Conservation (phyloP, 164 flowering plant species). For the Buxus sempervirens region DNA sequence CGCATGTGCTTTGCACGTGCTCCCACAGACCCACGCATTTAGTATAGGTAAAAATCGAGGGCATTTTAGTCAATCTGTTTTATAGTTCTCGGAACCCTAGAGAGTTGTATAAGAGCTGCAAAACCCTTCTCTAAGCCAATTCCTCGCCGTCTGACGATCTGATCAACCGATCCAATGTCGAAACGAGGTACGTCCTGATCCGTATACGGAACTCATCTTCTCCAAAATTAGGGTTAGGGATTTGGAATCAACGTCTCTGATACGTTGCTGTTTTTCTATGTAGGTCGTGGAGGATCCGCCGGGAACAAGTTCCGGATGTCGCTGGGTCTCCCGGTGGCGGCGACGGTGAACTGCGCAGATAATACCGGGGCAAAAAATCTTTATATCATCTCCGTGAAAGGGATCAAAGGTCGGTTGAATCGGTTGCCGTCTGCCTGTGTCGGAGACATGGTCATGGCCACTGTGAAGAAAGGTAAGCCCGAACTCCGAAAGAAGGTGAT, state of each 20-base stretch:
- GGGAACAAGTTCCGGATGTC: slow-evolving; percentile 55
- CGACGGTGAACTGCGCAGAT: slow-evolving; percentile 49
- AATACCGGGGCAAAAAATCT: slow-evolving; percentile 49
- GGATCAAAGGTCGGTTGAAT: slow-evolving; percentile 45
- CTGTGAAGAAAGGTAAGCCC: slow-evolving; percentile 52
- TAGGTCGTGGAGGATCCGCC: slow-evolving; percentile 44
- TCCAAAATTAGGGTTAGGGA: not conserved
- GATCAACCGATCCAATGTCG: not conserved
- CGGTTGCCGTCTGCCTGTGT: slow-evolving; percentile 45
- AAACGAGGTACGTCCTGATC: not conserved
- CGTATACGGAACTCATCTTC: not conserved
- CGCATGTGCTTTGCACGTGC: no score
- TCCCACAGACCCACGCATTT: no score
- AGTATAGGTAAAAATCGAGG: no score
- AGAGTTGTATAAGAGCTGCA: no score
- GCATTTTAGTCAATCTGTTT: no score
- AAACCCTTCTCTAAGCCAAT: no score
- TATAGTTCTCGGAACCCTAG: no score
- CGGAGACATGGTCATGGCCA: slow-evolving; percentile 51
- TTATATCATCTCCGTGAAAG: slow-evolving; percentile 47
- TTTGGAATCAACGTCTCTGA: not conserved
- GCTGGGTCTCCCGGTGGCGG: slow-evolving; percentile 48
- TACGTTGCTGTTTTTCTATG: not conserved
- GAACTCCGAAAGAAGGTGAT: slow-evolving; percentile 48
- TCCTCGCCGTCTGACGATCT: not conserved